Evolutionary conservation across 306 rosid species (phyloP), one percentile per base, ranked within the genome.

Genomic region (Clitoria ternatea): DNA sequence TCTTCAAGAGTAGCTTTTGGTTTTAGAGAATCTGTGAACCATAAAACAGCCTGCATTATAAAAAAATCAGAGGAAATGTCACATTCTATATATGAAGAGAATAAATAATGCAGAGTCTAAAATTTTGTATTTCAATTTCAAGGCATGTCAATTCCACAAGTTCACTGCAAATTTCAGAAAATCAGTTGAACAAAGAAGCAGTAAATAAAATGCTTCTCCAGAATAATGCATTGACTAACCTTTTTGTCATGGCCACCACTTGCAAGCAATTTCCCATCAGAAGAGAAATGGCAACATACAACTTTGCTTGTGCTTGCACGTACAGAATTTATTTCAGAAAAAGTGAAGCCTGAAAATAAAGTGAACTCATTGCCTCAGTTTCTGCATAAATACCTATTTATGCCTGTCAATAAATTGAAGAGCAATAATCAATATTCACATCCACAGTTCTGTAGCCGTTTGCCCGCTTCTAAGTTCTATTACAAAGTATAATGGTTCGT

Each of bases 211-310:
- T 1, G 23, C 11, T 29, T 61, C 53, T 17, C 36, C 48, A 48
- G 32, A 39, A 13, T 11, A 48, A 14, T 35, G 69, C 44, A 14
- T 39, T 3, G 32, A 62, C 86, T 68, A 73, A 89, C 99, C 92
- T 91, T 95, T 78, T 95, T 95, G 78, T 95, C 99, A 76, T 91
- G 99, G 60, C 99, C 97, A 50, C 99, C 99, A 50, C 96, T 95
- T 42, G 97, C 92, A 67, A 95, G 91, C 81, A 95, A 83, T 76
- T 95, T 95, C 65, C 99, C 99, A 77, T 95, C 99, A 1, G 97
- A 87, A 30, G 99, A 95, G 73, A 95, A 91, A 82, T 95, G 99
- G 80, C 86, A 91, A 66, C 92, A 87, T 39, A 83, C 53, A 35
- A 95, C 96, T 85, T 95, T 95, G 80, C 59, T 86, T 49, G 82